Conservation (phyloP, 805 yeast species). For the Cyberlindnera sargentensis region DNA sequence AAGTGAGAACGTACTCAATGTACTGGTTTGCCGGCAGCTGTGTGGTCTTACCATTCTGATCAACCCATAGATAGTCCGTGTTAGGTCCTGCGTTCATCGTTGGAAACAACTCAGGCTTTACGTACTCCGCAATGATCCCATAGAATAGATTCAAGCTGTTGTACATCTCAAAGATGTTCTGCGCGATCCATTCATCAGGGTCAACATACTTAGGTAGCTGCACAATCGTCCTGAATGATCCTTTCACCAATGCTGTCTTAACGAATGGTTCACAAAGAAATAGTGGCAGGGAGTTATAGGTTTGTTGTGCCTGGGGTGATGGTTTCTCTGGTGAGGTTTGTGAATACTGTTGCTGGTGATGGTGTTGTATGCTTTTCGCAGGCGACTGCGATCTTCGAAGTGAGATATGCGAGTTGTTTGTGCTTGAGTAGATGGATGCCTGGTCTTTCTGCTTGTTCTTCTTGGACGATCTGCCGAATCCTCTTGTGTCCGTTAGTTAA, state of each 20-base stretch:
- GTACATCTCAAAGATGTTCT: conserved; percentile 84
- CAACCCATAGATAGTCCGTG: conserved; percentile 88
- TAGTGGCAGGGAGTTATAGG: conserved; percentile 26
- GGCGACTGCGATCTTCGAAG: conserved; percentile 41
- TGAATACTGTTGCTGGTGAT: conserved; percentile 3
- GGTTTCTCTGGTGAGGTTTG: no score
- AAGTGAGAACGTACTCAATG: conserved; percentile 83
- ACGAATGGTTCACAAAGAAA: conserved; percentile 91
- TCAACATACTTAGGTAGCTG: conserved; percentile 94
- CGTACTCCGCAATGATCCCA: conserved; percentile 85
- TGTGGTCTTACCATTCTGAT: conserved; percentile 68
- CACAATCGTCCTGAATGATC: conserved; percentile 92
- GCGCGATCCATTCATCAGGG: conserved; percentile 90
- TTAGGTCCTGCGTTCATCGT: conserved; percentile 95
- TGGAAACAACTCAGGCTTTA: conserved; percentile 83
- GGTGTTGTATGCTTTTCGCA: conserved; percentile 17
- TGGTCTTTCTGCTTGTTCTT: conserved; percentile 34
- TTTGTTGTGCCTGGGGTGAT: no score
- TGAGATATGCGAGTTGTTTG: conserved; percentile 40
- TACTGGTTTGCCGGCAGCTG: conserved; percentile 90
- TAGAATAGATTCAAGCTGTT: conserved; percentile 82
- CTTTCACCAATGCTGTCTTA: conserved; percentile 90
- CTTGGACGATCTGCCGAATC: conserved; percentile 52
- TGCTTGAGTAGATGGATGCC: conserved; percentile 27
- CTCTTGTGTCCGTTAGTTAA: conserved; percentile 18